Base-by-base conservation (phyloP, 495 filamentous ascomycete species). In the Physcia stellaris region DNA sequence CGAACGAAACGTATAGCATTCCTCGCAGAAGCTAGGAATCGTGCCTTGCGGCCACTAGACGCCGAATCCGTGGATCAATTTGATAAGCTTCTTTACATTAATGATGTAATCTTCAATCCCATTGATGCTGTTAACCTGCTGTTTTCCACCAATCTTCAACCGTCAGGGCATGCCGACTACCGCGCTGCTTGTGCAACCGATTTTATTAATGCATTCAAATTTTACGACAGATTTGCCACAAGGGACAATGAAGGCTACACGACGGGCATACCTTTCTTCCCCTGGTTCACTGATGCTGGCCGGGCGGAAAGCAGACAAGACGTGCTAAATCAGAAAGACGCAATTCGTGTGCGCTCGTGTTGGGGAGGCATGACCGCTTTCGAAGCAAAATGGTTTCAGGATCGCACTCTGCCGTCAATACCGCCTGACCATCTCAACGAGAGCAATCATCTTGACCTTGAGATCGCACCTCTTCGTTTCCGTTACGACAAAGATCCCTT, bases 301-400 rank as follows among this genome's bases (percentile, higher is more conserved):
- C 45, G 62, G 23, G 71, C 58, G 0, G 42, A 49, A 5, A 83
- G 76, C 46, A 62, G 80, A 24, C 47, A 57, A 9, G 78, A 77
- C 45, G 71, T 86, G 17, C 58, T 80, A 5, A 57, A 52, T 2
- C 69, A 68, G 20, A 74, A 60, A 40, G 79, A 85, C 46, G 75
- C 76, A 0, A 79, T 90, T 4, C 66, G 73, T n/a, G 83, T 86
- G 2, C 69, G 71, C 43, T 78, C 73, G 43, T 90, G 83, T 55
- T 87, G 83, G 83, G 78, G 80, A 26, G 83, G 83, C 6, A 84
- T 86, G 68, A 75, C 80, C 6, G 80, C 80, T 2, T 83, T 85
- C 49, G 77, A 86, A 49, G 81, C 76, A 2, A 63, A 58, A 38
- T 79, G 70, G 42, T 79, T 86, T 48, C 73, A 51, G 58, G 50